Base-by-base conservation (phyloP, 2,329 filamentous ascomycete genomes). In the Paracoccidioides lutzii region DNA sequence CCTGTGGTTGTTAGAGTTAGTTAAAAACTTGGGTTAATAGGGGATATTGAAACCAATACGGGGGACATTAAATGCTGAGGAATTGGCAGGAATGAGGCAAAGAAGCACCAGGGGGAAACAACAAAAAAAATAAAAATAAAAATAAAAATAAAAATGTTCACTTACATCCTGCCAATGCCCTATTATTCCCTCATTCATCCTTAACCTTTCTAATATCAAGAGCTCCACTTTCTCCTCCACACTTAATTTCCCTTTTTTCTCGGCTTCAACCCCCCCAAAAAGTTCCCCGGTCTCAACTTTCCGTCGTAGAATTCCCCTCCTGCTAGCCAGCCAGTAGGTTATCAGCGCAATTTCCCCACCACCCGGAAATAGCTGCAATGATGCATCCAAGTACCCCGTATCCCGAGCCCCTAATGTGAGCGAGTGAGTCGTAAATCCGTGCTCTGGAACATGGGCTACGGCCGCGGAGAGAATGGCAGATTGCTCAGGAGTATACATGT, bases 81-180 rank as follows among this genome's bases (percentile, higher is more conserved):
- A 38, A 38, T 12, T 38, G 37, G 37, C 37, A 38, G 37, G 7
- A 3, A 38, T 7, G 7, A 12, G 12, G 12, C 37, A 38, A 7
- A 38, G 12, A 38, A 38, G 37, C 33, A 15, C 8, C 14, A n/a
- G 35, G 7, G 35, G n/a, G 30, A 35, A 7, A 30, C 7, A 12
- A 28, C 40, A n/a, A 10, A 51, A 40, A 3, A 28, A n/a, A 3
- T 35, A n/a, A n/a, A 49, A 50, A 43, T 44, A 35, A 28, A 22
- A 22, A 37, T 45, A 49, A 45, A 35, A 43, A 55, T 33, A 53
- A 41, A 52, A 52, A 33, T 50, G 37, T 51, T 42, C 48, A 71
- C 78, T 60, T 72, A 93, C 89, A 80, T 94, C 89, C 73, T 95
- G 88, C 89, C 88, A 95, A 52, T 84, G 81, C 58, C 81, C 78